Percentiles rank a stretch among this genome's conserved stretches.
phyloP scores from a whole-genome alignment of 2,329 filamentous ascomycete genomes.

The Orbilia brochopaga region DNA sequence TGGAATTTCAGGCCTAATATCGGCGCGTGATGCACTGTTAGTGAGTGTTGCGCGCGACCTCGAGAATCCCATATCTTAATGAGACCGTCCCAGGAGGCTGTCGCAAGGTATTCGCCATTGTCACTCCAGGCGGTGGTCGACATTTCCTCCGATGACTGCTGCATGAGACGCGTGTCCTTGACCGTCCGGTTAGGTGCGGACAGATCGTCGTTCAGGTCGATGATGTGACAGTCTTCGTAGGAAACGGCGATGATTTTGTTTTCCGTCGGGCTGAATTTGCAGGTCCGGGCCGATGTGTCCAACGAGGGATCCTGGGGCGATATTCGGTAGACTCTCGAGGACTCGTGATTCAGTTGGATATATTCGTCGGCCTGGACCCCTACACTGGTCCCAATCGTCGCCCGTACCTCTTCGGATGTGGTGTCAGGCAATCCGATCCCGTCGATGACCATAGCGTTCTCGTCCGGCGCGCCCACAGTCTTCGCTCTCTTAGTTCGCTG shows the following conservation, averaged over 20 bases:
- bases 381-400: constrained; percentile 46
- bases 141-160: constrained; percentile 36
- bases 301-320: constrained; percentile 17
- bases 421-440: constrained; percentile 46
- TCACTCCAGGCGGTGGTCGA: constrained; percentile 39
- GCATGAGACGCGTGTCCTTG: constrained; percentile 19
- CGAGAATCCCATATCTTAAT: constrained; percentile 45
- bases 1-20: constrained; percentile 45
- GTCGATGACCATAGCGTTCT: constrained; percentile 47
- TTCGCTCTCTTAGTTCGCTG: constrained; percentile 44
- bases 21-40: constrained; percentile 43
- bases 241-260: constrained; percentile 29
- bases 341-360: constrained; percentile 44
- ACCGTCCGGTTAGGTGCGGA: constrained; percentile 19
- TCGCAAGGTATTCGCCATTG: constrained; percentile 43
- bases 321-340: constrained; percentile 28
- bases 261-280: constrained; percentile 37
- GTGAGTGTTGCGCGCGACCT: constrained; percentile 25
- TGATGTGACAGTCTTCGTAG: constrained; percentile 38
- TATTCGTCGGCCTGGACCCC: constrained; percentile 47
- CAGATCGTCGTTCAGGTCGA: constrained; percentile 28
- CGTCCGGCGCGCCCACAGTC: constrained; percentile 25
- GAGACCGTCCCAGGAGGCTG: constrained; percentile 42
- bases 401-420: constrained; percentile 46
- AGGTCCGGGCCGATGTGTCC: constrained; percentile 29